Evolutionary conservation across 2,329 filamentous ascomycete species (phyloP).

Genomic region (Pyricularia pennisetigena): DNA sequence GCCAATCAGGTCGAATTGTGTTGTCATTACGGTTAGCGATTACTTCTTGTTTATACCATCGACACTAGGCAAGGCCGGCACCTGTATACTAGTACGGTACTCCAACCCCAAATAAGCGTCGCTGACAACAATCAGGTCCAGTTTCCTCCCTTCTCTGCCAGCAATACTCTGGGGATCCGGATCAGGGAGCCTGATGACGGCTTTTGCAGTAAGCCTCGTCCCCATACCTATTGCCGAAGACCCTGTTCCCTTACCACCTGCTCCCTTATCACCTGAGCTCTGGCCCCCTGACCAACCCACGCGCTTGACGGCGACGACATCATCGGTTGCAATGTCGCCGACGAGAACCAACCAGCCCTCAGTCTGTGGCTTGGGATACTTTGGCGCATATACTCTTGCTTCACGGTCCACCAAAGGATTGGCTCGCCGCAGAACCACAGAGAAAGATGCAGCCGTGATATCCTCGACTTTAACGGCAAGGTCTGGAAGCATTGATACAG

Average conservation of each 20-base stretch:
- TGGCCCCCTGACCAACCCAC: conserved; percentile 52
- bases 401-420: conserved; percentile 59
- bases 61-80: conserved; percentile 39
- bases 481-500: conserved; percentile 57
- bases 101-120: conserved; percentile 79
- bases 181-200: conserved; percentile 51
- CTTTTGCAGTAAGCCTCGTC: conserved; percentile 39
- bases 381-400: conserved; percentile 72
- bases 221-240: conserved; percentile 24
- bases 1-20: no score
- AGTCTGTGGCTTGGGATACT: conserved; percentile 87
- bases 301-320: conserved; percentile 79
- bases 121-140: conserved; percentile 71
- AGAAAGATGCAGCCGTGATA: conserved; percentile 51
- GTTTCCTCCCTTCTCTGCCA: conserved; percentile 29
- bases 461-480: conserved; percentile 52
- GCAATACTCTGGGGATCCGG: conserved; percentile 13
- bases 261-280: conserved; percentile 5
- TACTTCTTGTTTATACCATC: conserved; percentile 17
- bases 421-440: conserved; percentile 52
- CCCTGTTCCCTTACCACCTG: conserved; percentile 9
- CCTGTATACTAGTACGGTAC: conserved; percentile 36
- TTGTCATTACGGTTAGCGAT: no score
- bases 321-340: conserved; percentile 55
- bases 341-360: conserved; percentile 89